Conservation (phyloP, 768 basidiomycete genomes). For the Dentipellis fragilis region DNA sequence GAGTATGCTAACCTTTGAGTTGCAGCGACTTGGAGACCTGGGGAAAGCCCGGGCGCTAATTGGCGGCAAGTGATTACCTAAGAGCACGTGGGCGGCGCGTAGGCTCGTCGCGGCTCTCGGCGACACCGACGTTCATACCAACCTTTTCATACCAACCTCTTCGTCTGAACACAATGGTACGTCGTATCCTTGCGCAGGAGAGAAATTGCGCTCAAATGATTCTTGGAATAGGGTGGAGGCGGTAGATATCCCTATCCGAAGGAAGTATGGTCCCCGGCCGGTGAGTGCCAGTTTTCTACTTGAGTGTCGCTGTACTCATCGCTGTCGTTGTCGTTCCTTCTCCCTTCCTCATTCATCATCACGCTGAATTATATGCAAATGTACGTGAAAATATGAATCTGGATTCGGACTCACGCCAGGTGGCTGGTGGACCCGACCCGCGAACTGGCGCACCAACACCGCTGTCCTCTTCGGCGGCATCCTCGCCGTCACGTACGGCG, state of each 20-base stretch:
- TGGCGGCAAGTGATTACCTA: no score
- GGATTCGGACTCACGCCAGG: conserved; percentile 31
- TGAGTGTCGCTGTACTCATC: not conserved
- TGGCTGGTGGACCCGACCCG: conserved; percentile 92
- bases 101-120: no score
- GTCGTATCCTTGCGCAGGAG: no score
- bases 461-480: conserved; percentile 64
- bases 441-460: conserved; percentile 86
- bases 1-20: no score
- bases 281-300: conserved; percentile 29
- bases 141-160: no score
- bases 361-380: not conserved
- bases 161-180: no score
- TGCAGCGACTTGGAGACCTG: no score
- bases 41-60: no score
- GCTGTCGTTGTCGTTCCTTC: not conserved
- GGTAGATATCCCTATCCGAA: conserved; percentile 89
- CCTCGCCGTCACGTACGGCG: conserved; percentile 48
- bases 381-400: not conserved
- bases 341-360: not conserved
- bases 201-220: no score
- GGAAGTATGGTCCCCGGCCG: conserved; percentile 90
- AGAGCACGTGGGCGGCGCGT: no score
- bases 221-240: conserved; percentile 57
- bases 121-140: no score